These are phyloP conservation scores for Pestalotiopsis fici DNA, from an alignment of 2,329 filamentous ascomycete species.

Conservation along the genomic window DNA sequence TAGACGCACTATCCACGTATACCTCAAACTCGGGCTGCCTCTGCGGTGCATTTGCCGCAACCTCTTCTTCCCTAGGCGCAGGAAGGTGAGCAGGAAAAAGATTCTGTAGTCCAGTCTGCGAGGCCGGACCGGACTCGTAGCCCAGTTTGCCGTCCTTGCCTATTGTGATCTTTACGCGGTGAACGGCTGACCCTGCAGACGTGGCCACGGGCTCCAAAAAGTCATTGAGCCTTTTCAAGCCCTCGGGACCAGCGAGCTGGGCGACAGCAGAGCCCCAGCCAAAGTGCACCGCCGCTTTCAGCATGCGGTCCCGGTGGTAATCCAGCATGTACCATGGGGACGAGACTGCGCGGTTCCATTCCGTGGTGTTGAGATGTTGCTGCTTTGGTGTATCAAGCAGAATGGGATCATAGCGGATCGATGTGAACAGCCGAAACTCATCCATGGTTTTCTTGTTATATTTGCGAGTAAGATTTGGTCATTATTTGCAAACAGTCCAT, in stretches of 20 bases:
- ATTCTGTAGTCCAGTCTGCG: conserved; percentile 30
- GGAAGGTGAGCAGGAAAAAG: conserved; percentile 61
- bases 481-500: neutral
- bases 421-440: conserved; percentile 67
- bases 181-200: conserved; percentile 31
- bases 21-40: conserved; percentile 41
- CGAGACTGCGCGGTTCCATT: conserved; percentile 51
- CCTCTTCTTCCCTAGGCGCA: conserved; percentile 31
- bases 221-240: conserved; percentile 42
- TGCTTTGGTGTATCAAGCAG: conserved; percentile 45
- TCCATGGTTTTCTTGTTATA: conserved; percentile 30
- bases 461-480: neutral
- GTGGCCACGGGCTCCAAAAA: conserved; percentile 32
- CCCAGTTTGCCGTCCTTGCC: conserved; percentile 46
- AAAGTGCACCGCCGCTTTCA: conserved; percentile 62
- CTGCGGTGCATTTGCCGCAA: conserved; percentile 11
- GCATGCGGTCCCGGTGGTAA: conserved; percentile 76
- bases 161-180: conserved; percentile 59
- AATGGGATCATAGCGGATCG: conserved; percentile 68
- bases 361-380: conserved; percentile 39
- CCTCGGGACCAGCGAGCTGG: conserved; percentile 44
- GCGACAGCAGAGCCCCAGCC: conserved; percentile 49
- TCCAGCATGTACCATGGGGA: conserved; percentile 79
- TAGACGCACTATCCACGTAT: conserved; percentile 43
- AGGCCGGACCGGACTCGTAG: conserved; percentile 36